A percentile compares a stretch with the other conserved stretches of the same genome.
Evolutionary conservation across 768 basidiomycete genomes (phyloP).

Genomic region (Peribolospora kevripleyi): DNA sequence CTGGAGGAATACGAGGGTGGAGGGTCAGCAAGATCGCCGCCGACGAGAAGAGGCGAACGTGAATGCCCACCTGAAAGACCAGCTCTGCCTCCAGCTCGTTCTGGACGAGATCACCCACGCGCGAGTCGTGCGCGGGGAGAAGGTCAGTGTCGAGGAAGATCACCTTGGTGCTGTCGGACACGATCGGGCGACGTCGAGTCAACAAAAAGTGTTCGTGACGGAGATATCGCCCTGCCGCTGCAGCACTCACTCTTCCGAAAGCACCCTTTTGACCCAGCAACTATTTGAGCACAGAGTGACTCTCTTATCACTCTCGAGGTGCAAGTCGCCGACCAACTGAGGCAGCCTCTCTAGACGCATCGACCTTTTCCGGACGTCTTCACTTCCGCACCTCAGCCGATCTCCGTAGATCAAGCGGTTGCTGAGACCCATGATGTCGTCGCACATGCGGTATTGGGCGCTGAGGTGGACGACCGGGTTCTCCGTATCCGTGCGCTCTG

Average conservation of each 20-base stretch:
- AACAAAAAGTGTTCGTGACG: too few relatives aligned
- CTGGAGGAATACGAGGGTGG: constrained; percentile 22
- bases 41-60: not conserved
- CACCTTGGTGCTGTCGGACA: constrained; percentile 41
- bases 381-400: constrained; percentile 52
- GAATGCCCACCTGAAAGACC: constrained; percentile 19
- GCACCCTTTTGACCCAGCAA: constrained; percentile 50
- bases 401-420: constrained; percentile 66
- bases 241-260: constrained; percentile 35
- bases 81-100: constrained; percentile 51
- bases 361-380: constrained; percentile 35
- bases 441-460: constrained; percentile 89
- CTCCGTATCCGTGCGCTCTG: constrained; percentile 19
- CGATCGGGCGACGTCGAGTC: too few relatives aligned
- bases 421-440: constrained; percentile 75
- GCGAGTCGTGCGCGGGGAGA: constrained; percentile 52
- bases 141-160: constrained; percentile 84
- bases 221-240: too few relatives aligned
- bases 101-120: constrained; percentile 68
- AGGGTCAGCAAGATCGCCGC: not conserved
- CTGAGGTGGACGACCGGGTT: constrained; percentile 60
- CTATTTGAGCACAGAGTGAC: too few relatives aligned
- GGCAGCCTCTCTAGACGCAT: constrained; percentile 31
- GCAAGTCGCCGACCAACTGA: constrained; percentile 26
- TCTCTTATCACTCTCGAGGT: constrained; percentile 15